These are phyloP conservation scores for Malus hybrid DNA, from an alignment of 331 rosid species.

Conservation along the genomic window DNA sequence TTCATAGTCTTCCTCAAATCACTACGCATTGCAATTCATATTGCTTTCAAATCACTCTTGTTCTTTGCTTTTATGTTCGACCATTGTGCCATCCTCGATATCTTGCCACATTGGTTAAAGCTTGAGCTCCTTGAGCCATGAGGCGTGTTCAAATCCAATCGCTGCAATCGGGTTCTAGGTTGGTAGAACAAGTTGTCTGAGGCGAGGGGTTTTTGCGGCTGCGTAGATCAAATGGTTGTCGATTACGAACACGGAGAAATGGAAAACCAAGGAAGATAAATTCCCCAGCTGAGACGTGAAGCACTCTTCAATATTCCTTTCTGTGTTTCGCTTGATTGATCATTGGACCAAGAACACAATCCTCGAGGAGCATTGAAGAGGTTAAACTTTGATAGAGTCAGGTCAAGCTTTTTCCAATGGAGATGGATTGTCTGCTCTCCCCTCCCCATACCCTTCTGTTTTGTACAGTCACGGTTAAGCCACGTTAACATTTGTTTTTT, in stretches of 20 bases:
- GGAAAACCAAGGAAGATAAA: not conserved
- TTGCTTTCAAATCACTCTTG: too few species aligned
- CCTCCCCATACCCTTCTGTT: too few species aligned
- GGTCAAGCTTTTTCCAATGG: not conserved
- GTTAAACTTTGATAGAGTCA: not conserved
- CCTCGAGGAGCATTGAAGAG: not conserved
- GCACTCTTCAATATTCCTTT: not conserved
- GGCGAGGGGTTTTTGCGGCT: constrained; percentile 11
- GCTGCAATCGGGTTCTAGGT: not conserved
- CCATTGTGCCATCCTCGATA: too few species aligned
- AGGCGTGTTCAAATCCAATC: not conserved
- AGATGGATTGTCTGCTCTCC: too few species aligned
- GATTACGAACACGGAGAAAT: not conserved
- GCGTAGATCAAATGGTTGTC: not conserved
- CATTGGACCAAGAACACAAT: not conserved
- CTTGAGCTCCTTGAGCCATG: too few species aligned
- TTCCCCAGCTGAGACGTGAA: constrained; percentile 1
- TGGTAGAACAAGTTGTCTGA: constrained; percentile 17
- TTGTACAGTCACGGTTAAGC: too few species aligned
- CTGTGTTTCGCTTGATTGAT: not conserved
- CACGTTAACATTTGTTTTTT: too few species aligned
- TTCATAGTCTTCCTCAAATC: too few species aligned
- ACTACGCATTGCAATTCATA: too few species aligned
- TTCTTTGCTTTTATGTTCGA: too few species aligned
- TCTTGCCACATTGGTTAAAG: too few species aligned